Percentiles rank a stretch among this genome's conserved stretches.
These are phyloP conservation scores for Fagus crenata DNA, from an alignment of 306 rosid species.

Conservation along the genomic window DNA sequence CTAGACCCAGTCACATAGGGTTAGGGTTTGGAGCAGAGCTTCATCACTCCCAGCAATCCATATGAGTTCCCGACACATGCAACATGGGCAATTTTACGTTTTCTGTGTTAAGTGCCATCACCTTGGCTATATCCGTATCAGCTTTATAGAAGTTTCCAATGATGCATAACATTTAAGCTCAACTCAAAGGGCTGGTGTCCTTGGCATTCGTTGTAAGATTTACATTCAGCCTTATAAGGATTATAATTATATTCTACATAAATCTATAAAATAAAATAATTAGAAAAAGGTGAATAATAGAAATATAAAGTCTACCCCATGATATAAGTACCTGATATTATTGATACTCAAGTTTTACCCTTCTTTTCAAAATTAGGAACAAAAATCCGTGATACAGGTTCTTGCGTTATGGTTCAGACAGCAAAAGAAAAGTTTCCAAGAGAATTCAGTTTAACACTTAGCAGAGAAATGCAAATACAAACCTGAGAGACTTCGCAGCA, in stretches of 20 bases:
- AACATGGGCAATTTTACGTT: not conserved
- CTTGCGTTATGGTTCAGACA: not conserved
- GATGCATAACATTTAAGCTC: not conserved
- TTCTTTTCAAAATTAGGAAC: not conserved
- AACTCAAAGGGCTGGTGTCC: not conserved
- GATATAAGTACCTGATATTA: not conserved
- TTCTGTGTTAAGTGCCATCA: not conserved
- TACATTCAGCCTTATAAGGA: not conserved
- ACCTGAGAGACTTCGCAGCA: conserved; percentile 69
- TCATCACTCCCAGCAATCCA: not conserved
- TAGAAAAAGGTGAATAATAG: too few relatives aligned
- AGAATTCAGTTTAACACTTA: conserved; percentile 1
- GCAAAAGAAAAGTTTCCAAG: not conserved
- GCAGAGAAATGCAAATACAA: conserved; percentile 16
- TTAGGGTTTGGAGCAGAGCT: not conserved
- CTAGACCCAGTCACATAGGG: not conserved
- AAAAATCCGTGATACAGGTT: not conserved
- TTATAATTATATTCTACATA: not conserved
- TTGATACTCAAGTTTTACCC: not conserved
- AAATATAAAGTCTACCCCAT: not conserved
- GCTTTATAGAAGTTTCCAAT: not conserved
- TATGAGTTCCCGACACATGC: not conserved
- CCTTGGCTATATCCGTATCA: not conserved
- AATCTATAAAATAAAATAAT: not conserved
- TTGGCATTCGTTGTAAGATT: not conserved